Percentiles rank a stretch among this genome's conserved stretches.
Conservation (phyloP, 2,329 filamentous ascomycete species). For the Xylaria sp. region DNA sequence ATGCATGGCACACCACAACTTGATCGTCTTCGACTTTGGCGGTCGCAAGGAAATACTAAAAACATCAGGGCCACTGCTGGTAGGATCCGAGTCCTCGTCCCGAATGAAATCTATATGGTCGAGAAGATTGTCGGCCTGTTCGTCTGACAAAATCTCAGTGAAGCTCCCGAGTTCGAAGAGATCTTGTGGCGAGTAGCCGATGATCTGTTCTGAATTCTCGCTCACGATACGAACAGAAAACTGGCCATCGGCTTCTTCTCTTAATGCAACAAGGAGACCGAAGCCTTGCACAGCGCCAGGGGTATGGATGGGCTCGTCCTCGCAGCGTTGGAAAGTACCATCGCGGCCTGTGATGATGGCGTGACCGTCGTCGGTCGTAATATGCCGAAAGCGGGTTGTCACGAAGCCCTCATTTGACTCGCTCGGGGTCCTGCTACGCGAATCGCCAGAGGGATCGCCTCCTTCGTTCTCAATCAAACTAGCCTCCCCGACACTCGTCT, state of each 20-base stretch:
- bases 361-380: slow-evolving; percentile 80
- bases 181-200: slow-evolving; percentile 80
- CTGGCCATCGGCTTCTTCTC: slow-evolving; percentile 74
- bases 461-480: slow-evolving; percentile 15
- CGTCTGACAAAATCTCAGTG: slow-evolving; percentile 83
- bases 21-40: slow-evolving; percentile 65
- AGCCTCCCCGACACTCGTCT: slow-evolving; percentile 32
- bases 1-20: slow-evolving; percentile 90
- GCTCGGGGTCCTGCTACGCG: slow-evolving; percentile 26
- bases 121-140: slow-evolving; percentile 83
- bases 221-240: slow-evolving; percentile 79
- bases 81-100: slow-evolving; percentile 81
- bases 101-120: slow-evolving; percentile 90
- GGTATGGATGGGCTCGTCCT: slow-evolving; percentile 91
- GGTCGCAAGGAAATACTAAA: slow-evolving; percentile 80
- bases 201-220: slow-evolving; percentile 79
- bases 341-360: slow-evolving; percentile 83
- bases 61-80: slow-evolving; percentile 82
- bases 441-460: slow-evolving; percentile 25
- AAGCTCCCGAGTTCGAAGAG: slow-evolving; percentile 81
- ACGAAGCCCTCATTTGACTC: slow-evolving; percentile 59
- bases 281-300: slow-evolving; percentile 86
- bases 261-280: slow-evolving; percentile 78
- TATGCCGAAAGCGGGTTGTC: slow-evolving; percentile 81
- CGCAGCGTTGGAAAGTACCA: slow-evolving; percentile 79